Conservation (phyloP, 495 filamentous ascomycete genomes). For the Talaromyces borbonicus region DNA sequence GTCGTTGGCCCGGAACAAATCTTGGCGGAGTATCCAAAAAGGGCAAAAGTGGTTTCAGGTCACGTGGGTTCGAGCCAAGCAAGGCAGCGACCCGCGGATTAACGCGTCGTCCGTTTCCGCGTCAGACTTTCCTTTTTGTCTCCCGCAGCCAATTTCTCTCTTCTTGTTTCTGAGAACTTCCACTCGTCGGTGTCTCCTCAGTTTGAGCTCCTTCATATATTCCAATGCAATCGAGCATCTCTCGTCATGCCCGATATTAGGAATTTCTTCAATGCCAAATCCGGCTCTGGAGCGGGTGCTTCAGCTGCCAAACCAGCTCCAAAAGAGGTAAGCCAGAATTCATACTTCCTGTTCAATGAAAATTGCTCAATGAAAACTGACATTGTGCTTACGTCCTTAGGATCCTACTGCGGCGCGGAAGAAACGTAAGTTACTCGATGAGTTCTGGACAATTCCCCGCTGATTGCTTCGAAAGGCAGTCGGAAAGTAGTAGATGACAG, state of each 20-base stretch:
- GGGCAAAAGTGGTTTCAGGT: constrained; percentile 5
- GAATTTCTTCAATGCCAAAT: constrained; percentile 61
- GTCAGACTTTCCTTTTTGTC: not conserved
- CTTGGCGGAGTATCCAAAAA: constrained; percentile 3
- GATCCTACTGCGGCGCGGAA: constrained; percentile 25
- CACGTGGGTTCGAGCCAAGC: constrained; percentile 2
- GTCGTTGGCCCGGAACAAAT: too few relatives aligned
- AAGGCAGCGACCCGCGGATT: not conserved
- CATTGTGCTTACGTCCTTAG: constrained; percentile 15
- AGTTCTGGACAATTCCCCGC: not conserved
- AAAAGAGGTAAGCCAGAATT: constrained; percentile 26
- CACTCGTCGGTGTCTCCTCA: not conserved
- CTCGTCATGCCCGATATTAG: constrained; percentile 69
- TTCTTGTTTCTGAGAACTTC: too few relatives aligned
- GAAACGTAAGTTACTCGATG: constrained; percentile 23
- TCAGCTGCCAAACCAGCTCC: constrained; percentile 24
- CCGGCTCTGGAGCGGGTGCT: constrained; percentile 20
- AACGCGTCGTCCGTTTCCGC: not conserved
- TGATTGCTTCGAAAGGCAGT: constrained; percentile 34
- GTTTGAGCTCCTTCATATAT: not conserved
- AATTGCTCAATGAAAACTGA: not conserved
- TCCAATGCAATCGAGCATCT: not conserved
- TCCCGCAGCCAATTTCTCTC: not conserved
- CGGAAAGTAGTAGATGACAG: constrained; percentile 70
- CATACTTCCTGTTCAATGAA: not conserved